A percentile compares a stretch with the other conserved stretches of the same genome.
These are phyloP conservation scores for Jamesozyma hellenica DNA, from an alignment of 805 yeast species.

Conservation along the genomic window DNA sequence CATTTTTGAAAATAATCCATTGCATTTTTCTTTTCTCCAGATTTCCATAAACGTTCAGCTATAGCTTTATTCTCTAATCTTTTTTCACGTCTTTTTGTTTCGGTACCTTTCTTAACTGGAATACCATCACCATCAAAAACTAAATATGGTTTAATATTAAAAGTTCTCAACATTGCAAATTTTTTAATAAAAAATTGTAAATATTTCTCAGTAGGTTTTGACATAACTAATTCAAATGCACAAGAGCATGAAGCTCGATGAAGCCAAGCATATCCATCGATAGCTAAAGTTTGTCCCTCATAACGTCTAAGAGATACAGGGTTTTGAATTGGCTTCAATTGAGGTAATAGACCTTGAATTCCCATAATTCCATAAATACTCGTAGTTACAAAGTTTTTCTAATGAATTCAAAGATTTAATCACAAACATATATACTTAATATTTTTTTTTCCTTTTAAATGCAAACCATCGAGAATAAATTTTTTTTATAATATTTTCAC, in stretches of 20 bases:
- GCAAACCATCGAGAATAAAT: too few relatives aligned
- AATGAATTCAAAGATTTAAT: background rate
- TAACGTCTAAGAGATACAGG: conserved; percentile 47
- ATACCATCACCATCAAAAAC: conserved; percentile 90
- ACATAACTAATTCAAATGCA: conserved; percentile 69
- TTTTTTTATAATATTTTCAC: too few relatives aligned
- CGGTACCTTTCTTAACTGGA: conserved; percentile 70
- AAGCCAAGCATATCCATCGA: conserved; percentile 96
- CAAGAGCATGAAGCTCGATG: conserved; percentile 80
- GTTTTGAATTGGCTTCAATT: conserved; percentile 62
- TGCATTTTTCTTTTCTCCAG: conserved; percentile 53
- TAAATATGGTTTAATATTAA: conserved; percentile 70
- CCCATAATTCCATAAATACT: conserved; percentile 44
- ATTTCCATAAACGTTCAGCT: conserved; percentile 42
- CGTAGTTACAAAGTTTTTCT: background rate
- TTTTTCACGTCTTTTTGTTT: conserved; percentile 46
- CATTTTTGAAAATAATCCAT: conserved; percentile 63
- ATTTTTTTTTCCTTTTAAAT: background rate
- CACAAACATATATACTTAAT: too few relatives aligned
- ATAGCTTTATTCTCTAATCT: conserved; percentile 48
- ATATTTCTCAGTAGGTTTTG: conserved; percentile 60
- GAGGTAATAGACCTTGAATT: conserved; percentile 71
- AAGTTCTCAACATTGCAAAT: conserved; percentile 50
- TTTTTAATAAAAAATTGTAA: conserved; percentile 59
- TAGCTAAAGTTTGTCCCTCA: conserved; percentile 69